These are phyloP conservation scores for Annulohypoxylon truncatum DNA, from an alignment of 2,329 filamentous ascomycete genomes.

Conservation along the genomic window DNA sequence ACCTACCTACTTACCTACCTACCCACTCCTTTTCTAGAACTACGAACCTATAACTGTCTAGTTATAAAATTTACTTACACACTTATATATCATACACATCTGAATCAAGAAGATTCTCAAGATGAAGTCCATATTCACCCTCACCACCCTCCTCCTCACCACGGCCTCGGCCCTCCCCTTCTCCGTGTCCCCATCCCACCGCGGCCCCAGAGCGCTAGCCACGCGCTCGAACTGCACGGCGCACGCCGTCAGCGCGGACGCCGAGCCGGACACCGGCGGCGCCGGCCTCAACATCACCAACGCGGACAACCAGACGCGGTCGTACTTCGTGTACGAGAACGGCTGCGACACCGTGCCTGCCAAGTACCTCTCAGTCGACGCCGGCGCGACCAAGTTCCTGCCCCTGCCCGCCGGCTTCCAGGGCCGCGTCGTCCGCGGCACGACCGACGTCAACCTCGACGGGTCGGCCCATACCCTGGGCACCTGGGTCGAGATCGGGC, in stretches of 20 bases:
- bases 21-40: background rate
- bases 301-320: constrained; percentile 22
- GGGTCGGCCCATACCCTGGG: constrained; percentile 29
- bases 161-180: constrained; percentile 20
- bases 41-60: background rate
- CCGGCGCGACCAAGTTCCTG: constrained; percentile 25
- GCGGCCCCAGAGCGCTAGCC: background rate
- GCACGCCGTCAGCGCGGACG: background rate
- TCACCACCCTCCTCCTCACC: constrained; percentile 18
- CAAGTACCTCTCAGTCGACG: constrained; percentile 25
- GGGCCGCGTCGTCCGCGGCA: constrained; percentile 38
- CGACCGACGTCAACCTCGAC: constrained; percentile 23
- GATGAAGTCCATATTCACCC: constrained; percentile 24
- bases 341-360: constrained; percentile 35
- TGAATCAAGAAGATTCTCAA: constrained; percentile 4
- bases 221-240: constrained; percentile 13
- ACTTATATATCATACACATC: background rate
- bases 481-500: constrained; percentile 37
- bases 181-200: constrained; percentile 2
- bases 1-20: background rate
- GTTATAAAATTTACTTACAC: background rate
- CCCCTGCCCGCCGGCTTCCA: constrained; percentile 31
- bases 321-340: constrained; percentile 39
- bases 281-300: constrained; percentile 32
- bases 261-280: constrained; percentile 12